Evolutionary conservation across 176 grass and related monocot species (phyloP).

Genomic region (Cymbopogon citratus): DNA sequence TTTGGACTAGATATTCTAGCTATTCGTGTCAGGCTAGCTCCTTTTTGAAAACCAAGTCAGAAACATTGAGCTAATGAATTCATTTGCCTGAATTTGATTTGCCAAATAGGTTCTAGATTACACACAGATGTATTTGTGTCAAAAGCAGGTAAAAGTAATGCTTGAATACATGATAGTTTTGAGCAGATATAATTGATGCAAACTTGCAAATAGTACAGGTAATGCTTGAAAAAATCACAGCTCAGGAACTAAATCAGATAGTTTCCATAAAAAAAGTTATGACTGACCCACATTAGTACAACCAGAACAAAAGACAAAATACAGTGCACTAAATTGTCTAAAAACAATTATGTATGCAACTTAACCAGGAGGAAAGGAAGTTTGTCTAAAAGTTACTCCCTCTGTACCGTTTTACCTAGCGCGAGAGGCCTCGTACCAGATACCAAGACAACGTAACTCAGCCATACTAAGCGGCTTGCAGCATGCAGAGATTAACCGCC

Average conservation of each 20-base stretch:
- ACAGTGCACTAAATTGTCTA: not conserved
- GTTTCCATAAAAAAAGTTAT: not conserved
- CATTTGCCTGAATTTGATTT: not conserved
- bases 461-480: no score
- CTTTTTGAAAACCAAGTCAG: not conserved
- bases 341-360: no score
- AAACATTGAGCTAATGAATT: not conserved
- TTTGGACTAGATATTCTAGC: not conserved
- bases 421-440: no score
- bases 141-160: no score
- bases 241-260: not conserved
- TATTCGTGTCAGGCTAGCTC: not conserved
- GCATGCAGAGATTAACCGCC: no score
- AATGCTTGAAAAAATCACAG: not conserved
- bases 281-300: not conserved
- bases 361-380: no score
- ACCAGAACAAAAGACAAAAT: not conserved
- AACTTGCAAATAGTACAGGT: not conserved
- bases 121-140: not conserved
- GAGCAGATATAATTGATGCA: not conserved
- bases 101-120: not conserved
- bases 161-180: not conserved
- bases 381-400: no score
- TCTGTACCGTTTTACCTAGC: no score
- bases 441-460: no score